Evolutionary conservation across 257 asterid species (phyloP), one percentile per base, ranked within the genome.

Genomic region (Knoxia roxburghii): DNA sequence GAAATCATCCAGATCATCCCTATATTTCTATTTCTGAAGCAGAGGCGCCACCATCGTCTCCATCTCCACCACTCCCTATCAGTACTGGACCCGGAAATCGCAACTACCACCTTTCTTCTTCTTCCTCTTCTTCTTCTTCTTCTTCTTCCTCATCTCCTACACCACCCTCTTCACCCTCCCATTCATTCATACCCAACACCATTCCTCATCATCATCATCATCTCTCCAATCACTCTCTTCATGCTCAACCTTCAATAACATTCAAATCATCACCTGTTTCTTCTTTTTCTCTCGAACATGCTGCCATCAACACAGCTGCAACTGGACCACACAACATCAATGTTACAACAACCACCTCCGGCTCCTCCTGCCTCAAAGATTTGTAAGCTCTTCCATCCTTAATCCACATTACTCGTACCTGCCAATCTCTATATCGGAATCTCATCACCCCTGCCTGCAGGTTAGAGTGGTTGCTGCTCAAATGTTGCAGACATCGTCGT

Each of bases 391-490:
- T 24, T 49, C 10, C 15, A 37, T 60, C 51, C 2, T 1, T 46
- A 1, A 1, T 20, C 53, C 24, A 9, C 4, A 48, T 15, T 48
- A 48, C 7, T 48, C 9, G 8, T 48, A 48, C 3, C 65, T 37
- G 14, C n/a, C 18, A 9, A 18, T 48, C 21, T 48, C 21, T 48
- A 5, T 48, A 0, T 1, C 20, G 12, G 8, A 45, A 1, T 45
- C 5, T 15, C 50, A 45, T 48, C 24, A n/a, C n/a, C n/a, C n/a
- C 3, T 8, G 0, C 21, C 6, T 33, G 70, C 79, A 73, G 84
- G 73, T 53, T 73, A 48, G 58, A 59, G 41, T 63, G 77, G 81
- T 37, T 76, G 75, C 52, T 70, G 43, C 24, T 48, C 37, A 73
- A 70, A 51, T 70, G 71, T 49, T 65, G 76, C 67, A 68, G 35